Conservation (phyloP, 495 filamentous ascomycete species). For the Lasiosphaeria hispida region DNA sequence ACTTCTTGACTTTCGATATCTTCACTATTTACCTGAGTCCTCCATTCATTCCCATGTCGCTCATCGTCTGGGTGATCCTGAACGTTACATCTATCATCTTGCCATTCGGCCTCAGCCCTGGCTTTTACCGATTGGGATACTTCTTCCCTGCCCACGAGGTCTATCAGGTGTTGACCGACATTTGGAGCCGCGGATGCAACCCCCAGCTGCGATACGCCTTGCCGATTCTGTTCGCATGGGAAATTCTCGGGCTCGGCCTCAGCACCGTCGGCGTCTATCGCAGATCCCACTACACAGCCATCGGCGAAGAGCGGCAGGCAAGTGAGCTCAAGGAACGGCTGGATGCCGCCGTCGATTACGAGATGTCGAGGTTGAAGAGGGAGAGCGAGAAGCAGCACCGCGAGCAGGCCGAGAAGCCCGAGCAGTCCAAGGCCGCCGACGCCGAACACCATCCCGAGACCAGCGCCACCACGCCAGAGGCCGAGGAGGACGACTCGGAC, state of each 20-base stretch:
- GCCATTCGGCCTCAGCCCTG: slow-evolving; percentile 46
- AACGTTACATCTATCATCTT: slow-evolving; percentile 48
- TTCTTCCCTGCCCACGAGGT: slow-evolving; percentile 47
- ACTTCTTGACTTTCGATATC: slow-evolving; percentile 50
- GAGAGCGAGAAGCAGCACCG: slow-evolving; percentile 10
- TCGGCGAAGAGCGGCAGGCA: slow-evolving; percentile 37
- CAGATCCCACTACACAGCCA: slow-evolving; percentile 33
- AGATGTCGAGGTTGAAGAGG: slow-evolving; percentile 7
- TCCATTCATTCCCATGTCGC: slow-evolving; percentile 43
- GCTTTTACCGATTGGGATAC: slow-evolving; percentile 49
- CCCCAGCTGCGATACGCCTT: slow-evolving; percentile 41
- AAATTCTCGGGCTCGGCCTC: slow-evolving; percentile 29
- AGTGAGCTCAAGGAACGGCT: slow-evolving; percentile 28
- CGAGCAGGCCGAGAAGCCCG: neutral
- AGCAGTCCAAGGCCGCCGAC: no score
- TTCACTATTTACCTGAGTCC: slow-evolving; percentile 45
- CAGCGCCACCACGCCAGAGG: neutral
- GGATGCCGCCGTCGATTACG: slow-evolving; percentile 26
- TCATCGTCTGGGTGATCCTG: slow-evolving; percentile 49
- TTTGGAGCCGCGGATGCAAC: slow-evolving; percentile 52
- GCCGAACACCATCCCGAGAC: neutral
- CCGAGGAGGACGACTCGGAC: neutral
- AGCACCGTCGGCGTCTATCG: slow-evolving; percentile 43
- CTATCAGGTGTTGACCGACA: slow-evolving; percentile 44
- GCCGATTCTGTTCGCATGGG: slow-evolving; percentile 44